Conservation (phyloP, 495 filamentous ascomycete genomes). For the Tuber indicum region DNA sequence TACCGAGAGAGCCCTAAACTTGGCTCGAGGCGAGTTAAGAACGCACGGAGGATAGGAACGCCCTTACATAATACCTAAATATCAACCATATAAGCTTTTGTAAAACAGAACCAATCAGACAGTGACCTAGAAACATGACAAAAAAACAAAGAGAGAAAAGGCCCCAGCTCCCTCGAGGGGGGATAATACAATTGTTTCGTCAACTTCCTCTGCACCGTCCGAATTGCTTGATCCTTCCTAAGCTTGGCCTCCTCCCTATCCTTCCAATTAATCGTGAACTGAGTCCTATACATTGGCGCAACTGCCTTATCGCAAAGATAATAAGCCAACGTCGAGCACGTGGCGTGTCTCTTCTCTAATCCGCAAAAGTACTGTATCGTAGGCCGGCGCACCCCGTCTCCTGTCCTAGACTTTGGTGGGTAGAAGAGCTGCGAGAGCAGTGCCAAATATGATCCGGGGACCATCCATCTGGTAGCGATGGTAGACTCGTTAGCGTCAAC, state of each 20-base stretch:
- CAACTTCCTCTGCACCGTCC: conserved; percentile 31
- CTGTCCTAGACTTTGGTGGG: conserved; percentile 25
- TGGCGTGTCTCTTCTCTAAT: conserved; percentile 35
- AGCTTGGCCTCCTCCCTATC: conserved; percentile 22
- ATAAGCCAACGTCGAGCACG: conserved; percentile 35
- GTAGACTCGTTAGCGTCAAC: conserved; percentile 38
- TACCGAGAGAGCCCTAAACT: not conserved
- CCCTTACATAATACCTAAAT: conserved; percentile 36
- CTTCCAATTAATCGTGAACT: conserved; percentile 21
- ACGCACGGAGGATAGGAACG: not conserved
- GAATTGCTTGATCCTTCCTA: conserved; percentile 36
- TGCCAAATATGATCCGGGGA: conserved; percentile 30
- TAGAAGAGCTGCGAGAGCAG: conserved; percentile 40
- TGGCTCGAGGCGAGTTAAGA: not conserved
- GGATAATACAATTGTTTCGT: conserved; percentile 35
- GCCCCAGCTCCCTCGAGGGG: not conserved
- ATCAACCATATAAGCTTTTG: conserved; percentile 19
- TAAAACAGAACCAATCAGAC: not conserved
- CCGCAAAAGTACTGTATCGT: conserved; percentile 39
- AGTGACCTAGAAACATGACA: not conserved
- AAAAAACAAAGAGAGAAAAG: not conserved
- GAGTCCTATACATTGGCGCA: conserved; percentile 31
- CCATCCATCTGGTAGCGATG: conserved; percentile 34
- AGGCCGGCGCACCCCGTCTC: conserved; percentile 15
- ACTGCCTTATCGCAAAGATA: conserved; percentile 38